Evolutionary conservation across 1,284 basidiomycete genomes (phyloP), one percentile per base, ranked within the genome.

Genomic region (Ustanciosporium gigantosporum): DNA sequence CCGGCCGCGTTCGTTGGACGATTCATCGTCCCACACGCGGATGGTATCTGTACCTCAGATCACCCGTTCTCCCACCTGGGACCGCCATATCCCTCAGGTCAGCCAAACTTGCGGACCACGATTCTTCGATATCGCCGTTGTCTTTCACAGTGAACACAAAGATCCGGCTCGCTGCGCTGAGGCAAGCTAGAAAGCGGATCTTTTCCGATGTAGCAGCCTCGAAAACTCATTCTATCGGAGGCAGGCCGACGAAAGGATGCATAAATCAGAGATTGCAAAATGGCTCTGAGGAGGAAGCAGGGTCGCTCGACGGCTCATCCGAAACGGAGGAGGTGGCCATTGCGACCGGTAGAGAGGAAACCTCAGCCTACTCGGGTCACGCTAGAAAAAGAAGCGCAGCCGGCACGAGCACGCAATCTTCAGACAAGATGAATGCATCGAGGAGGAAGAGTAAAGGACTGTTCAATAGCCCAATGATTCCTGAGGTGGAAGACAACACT

Each of bases 1-100:
- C 66, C 8, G 62, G 52, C 3, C 22, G 42, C 5, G 46, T 55
- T n/a, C 43, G 51, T 31, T 73, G 70, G 70, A 56, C 64, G 2
- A 59, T 64, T 9, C 68, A 69, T 25, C 37, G 64, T 11, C 70
- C 70, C 5, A 58, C 48, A n/a, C 41, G 68, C 36, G 70, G 70
- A 4, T 70, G 67, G 69, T 73, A 73, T 31, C 47, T 69, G 4
- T 55, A 71, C 36, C 52, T 73, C 2, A 44, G 62, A 8, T 69
- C 66, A 19, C 70, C 69, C 3, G 47, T 41, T 2, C 23, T 73
- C n/a, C 70, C 69, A 3, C 37, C 36, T 4, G 52, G 50, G 2
- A 47, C 61, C 2, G 62, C 66, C 4, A 61, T 73, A 17, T 48
- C 70, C 9, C 35, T 73, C 9, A 57, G 62, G 5, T 23, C 64